Evolutionary conservation across 768 basidiomycete species (phyloP).

Genomic region (Suillus weaverae): DNA sequence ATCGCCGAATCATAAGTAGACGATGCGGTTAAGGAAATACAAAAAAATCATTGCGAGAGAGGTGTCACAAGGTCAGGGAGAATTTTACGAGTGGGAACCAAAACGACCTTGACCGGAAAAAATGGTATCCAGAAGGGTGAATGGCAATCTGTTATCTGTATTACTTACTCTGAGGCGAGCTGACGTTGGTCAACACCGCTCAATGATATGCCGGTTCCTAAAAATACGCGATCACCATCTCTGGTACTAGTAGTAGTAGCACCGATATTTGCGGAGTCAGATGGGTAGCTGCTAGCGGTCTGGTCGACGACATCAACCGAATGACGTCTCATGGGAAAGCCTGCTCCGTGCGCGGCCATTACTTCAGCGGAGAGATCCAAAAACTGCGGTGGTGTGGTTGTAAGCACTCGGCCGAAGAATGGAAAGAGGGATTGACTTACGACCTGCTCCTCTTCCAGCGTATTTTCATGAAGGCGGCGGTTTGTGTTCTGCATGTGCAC

Average conservation of each 20-base stretch:
- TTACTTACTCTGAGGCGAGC: background rate
- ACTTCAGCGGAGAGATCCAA: constrained; percentile 31
- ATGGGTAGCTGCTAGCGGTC: background rate
- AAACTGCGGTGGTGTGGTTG: constrained; percentile 17
- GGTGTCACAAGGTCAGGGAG: background rate
- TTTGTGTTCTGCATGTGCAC: constrained; percentile 67
- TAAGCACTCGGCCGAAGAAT: background rate
- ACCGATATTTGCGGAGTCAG: background rate
- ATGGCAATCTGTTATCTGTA: background rate
- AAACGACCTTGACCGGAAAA: background rate
- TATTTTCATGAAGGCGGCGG: constrained; percentile 49
- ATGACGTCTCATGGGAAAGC: constrained; percentile 32
- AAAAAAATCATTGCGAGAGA: background rate
- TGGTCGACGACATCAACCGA: constrained; percentile 26
- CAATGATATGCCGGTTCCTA: background rate
- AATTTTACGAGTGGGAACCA: background rate
- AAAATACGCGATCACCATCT: background rate
- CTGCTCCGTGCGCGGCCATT: constrained; percentile 23
- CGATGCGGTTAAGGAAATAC: background rate
- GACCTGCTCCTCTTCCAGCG: constrained; percentile 53
- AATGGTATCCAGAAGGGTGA: background rate
- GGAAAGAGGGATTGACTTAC: constrained; percentile 31
- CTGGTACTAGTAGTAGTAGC: background rate
- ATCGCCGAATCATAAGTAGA: background rate
- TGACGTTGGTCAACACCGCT: constrained; percentile 1